Evolutionary conservation across 257 asterid species (phyloP), one percentile per base, ranked within the genome.

Genomic region (Primulina tabacum): DNA sequence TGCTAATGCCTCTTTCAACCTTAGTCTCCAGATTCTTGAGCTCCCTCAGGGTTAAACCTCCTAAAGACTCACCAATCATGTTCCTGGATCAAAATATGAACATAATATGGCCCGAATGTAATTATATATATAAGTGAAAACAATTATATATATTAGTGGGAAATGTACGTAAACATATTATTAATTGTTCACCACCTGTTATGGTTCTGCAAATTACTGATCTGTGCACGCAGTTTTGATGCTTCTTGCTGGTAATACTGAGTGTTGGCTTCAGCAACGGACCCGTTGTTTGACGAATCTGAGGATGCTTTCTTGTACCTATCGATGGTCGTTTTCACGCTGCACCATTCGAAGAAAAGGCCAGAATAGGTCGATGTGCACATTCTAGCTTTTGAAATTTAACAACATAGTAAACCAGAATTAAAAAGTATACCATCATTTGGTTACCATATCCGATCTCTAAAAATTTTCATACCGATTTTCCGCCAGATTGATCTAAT

Each of bases 181-280:
- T 0, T 35, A 17, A 29, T 24, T 26, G 6, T 7, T 2, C 24
- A 35, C 43, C 47, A 92, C 98, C 95, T 88, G 90, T 83, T 93
- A 14, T 83, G 77, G 68, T 86, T 90, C 82, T 90, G 96, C 88
- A 89, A 52, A 78, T 86, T 90, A 30, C 82, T 80, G 75, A 93
- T 93, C 62, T 87, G 90, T 26, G 84, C 88, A 1, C 94, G 92
- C 73, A 92, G 71, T 76, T 92, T 92, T 0, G 87, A 76, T 28
- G 98, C 86, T 83, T 92, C 97, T 84, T 88, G 94, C 81, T 93
- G 97, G 77, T 93, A 93, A 80, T 79, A 88, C 98, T 93, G 98
- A 82, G 95, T 87, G 77, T 88, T 93, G 68, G 89, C 87, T 82
- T 93, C 98, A 64, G 98, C 82, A 65, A 83, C 72, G 30, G 94